phyloP scores from a whole-genome alignment of 495 filamentous ascomycete genomes.

The Talaromyces ruber region DNA sequence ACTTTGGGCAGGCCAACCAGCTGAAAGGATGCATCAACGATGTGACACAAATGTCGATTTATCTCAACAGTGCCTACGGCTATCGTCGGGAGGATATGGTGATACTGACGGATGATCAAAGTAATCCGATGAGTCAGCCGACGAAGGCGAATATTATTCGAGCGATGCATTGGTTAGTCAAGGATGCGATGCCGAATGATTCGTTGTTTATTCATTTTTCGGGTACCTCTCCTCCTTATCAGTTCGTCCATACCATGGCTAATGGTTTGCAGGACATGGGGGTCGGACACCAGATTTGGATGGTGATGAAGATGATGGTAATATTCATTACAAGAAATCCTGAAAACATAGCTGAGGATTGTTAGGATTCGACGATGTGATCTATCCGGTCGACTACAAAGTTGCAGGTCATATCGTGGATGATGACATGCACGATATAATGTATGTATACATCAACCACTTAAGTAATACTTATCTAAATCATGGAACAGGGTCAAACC shows the following conservation, averaged over 20 bases:
- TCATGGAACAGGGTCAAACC: slow-evolving; percentile 47
- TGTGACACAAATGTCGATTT: slow-evolving; percentile 93
- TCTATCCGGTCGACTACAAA: slow-evolving; percentile 94
- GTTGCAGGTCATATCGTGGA: slow-evolving; percentile 89
- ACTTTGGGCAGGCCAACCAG: slow-evolving; percentile 88
- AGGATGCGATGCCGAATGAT: slow-evolving; percentile 88
- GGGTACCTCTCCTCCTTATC: slow-evolving; percentile 36
- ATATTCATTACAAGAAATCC: neutral
- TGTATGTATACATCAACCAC: slow-evolving; percentile 34
- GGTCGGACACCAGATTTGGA: slow-evolving; percentile 95
- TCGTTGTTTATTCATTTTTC: slow-evolving; percentile 99
- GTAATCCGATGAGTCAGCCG: slow-evolving; percentile 93
- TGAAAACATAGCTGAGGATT: neutral
- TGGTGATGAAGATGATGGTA: slow-evolving; percentile 81
- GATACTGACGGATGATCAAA: slow-evolving; percentile 92
- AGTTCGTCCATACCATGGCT: neutral
- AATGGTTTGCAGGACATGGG: slow-evolving; percentile 62
- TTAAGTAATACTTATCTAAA: neutral
- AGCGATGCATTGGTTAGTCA: slow-evolving; percentile 98
- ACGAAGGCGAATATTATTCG: slow-evolving; percentile 93
- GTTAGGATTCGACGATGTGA: slow-evolving; percentile 86
- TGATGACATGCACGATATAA: slow-evolving; percentile 97
- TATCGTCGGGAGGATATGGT: slow-evolving; percentile 99
- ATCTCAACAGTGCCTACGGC: slow-evolving; percentile 82
- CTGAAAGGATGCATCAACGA: slow-evolving; percentile 96